Evolutionary conservation across 202 grass and related monocot genomes (phyloP), one percentile per base, ranked within the genome.

Genomic region (Carex sylvatica): DNA sequence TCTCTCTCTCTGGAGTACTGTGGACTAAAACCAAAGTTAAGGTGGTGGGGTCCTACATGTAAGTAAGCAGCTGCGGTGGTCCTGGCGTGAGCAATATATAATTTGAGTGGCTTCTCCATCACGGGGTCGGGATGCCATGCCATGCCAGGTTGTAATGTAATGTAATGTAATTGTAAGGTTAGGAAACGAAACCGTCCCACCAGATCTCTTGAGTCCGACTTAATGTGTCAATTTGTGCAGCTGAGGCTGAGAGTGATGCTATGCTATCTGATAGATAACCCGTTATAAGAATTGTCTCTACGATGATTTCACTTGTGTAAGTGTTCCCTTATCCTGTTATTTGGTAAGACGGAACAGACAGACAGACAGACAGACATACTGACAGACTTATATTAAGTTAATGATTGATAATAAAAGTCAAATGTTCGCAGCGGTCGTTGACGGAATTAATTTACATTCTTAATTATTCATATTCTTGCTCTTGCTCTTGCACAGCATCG

Each of bases 141-240:
- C n/a, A 82, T 69, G 80, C 46, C 80, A 82, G 80, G 28, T 68
- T 69, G 80, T 82, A n/a, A n/a, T n/a, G n/a, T n/a, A n/a, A n/a
- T n/a, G n/a, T n/a, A n/a, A n/a, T n/a, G n/a, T n/a, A 28, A 28
- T 2, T 28, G 28, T 28, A 69, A 53, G 62, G 80, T 82, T 63
- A 68, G 44, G 63, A 82, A 82, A 69, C 80, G 28, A 28, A 28
- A 28, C 28, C 28, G 28, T 28, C 28, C 28, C 28, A n/a, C 3
- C 11, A 18, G 80, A 70, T 82, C 23, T 28, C 11, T 18, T 2
- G 42, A 6, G 47, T 12, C 22, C 2, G 4, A 53, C 20, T 18
- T 13, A 19, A 61, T 70, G 63, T 18, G 0, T 12, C 64, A 5
- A 53, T 69, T 24, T 15, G 40, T 69, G 44, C 4, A 28, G 28